Percentiles rank a stretch among this genome's conserved stretches.
Conservation (phyloP, 139 green algal genomes). For the Picochlorum sp. region DNA sequence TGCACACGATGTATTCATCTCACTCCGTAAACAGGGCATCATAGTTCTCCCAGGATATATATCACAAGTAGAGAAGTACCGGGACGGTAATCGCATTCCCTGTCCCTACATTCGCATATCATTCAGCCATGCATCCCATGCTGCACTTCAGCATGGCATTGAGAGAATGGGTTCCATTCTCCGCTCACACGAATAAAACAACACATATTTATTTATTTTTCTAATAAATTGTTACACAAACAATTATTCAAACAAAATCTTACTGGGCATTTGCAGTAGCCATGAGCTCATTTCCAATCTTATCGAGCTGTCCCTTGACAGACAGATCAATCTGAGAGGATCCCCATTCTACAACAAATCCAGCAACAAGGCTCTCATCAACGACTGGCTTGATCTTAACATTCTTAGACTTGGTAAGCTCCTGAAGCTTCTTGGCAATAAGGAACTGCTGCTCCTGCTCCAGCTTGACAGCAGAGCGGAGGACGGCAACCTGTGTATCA, state of each 20-base stretch:
- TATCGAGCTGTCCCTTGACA: slow-evolving; percentile 84
- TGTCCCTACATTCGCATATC: background rate
- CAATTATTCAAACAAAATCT: background rate
- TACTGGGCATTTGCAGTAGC: slow-evolving; percentile 16
- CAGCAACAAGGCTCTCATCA: slow-evolving; percentile 86
- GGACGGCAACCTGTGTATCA: slow-evolving; percentile 90
- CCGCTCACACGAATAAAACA: background rate
- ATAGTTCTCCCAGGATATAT: slow-evolving; percentile 1
- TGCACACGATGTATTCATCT: background rate
- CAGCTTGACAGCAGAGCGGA: slow-evolving; percentile 91
- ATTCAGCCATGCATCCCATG: background rate
- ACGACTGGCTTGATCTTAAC: slow-evolving; percentile 98
- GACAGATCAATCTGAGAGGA: slow-evolving; percentile 93
- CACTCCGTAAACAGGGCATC: background rate
- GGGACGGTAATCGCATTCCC: background rate
- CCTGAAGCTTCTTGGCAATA: slow-evolving; percentile 99
- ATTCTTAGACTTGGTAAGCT: slow-evolving; percentile 97
- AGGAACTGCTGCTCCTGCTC: slow-evolving; percentile 99
- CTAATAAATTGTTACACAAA: slow-evolving; percentile 1
- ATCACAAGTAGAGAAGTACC: background rate
- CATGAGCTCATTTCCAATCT: slow-evolving; percentile 43
- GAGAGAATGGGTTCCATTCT: background rate
- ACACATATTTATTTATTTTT: background rate
- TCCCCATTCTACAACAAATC: slow-evolving; percentile 93
- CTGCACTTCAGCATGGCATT: background rate